Base-by-base conservation (phyloP, 2,329 filamentous ascomycete species). In the Triangularia verruculosa region DNA sequence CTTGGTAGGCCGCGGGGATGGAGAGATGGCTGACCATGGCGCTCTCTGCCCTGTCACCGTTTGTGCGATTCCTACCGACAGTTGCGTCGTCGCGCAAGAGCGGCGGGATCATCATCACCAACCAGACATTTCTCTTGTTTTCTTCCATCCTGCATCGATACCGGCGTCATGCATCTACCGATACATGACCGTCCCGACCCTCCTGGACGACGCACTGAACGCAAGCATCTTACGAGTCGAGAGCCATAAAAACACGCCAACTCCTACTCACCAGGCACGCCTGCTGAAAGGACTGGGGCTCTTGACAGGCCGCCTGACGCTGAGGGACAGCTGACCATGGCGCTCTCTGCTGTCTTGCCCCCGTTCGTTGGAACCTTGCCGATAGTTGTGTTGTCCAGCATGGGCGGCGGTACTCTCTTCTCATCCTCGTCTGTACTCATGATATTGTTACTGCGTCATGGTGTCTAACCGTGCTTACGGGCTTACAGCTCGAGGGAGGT, bases 71-170 rank as follows among this genome's bases (percentile, higher is more conserved):
- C 61, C 51, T 39, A 28, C 61, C 39, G 55, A 54, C 27, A 62
- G 28, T 20, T 54, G 55, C 32, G 17, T 54, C 39, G 43, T 34
- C 61, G 13, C 43, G 61, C 39, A 24, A 47, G 61, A 59, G 61
- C 61, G 61, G 61, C 61, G 27, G 61, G n/a, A 59, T 58, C 51
- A 62, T 62, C 61, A 53, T 62, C 55, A 59, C 61, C 61, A 32
- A 43, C 59, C 25, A 51, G n/a, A 24, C 22, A 34, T 61, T 5
- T 54, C 54, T 25, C n/a, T 25, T 43, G 51, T 56, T 34, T 47
- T n/a, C 12, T n/a, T 24, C n/a, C 59, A 12, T 28, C 20, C 32
- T 53, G 8, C 24, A 53, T 32, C 58, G 55, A 51, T 55, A 51
- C 58, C 51, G 27, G 59, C 17, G 52, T 43, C 25, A 22, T 61